Conservation (phyloP, 805 yeast genomes). For the Hanseniaspora osmophila region DNA sequence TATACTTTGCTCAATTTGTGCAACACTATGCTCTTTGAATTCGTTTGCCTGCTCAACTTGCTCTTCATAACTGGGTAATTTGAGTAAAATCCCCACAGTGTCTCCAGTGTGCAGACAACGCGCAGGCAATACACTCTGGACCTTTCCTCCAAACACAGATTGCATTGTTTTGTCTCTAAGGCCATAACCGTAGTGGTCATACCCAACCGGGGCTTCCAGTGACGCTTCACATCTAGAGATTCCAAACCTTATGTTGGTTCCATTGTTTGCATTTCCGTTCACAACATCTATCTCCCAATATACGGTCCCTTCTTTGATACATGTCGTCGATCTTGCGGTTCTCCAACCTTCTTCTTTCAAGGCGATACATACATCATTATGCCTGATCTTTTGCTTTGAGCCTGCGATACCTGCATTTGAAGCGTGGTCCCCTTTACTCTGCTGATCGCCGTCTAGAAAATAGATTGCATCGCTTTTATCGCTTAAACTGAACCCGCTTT, state of each 20-base stretch:
- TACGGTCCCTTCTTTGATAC: slow-evolving; percentile 32
- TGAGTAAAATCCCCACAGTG: slow-evolving; percentile 62
- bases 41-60: slow-evolving; percentile 31
- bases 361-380: not conserved
- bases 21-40: slow-evolving; percentile 23
- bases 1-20: not conserved
- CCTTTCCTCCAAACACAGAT: slow-evolving; percentile 39
- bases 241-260: slow-evolving; percentile 66
- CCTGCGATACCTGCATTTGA: not conserved
- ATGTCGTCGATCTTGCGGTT: slow-evolving; percentile 1
- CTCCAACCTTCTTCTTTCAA: slow-evolving; percentile 3
- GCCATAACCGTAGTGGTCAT: slow-evolving; percentile 84
- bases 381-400: not conserved
- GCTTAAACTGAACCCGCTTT: slow-evolving; percentile 1
- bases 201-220: slow-evolving; percentile 90
- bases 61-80: slow-evolving; percentile 40
- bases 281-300: slow-evolving; percentile 24
- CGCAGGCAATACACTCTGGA: slow-evolving; percentile 25
- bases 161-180: slow-evolving; percentile 68
- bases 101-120: slow-evolving; percentile 56
- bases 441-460: not conserved
- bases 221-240: slow-evolving; percentile 75
- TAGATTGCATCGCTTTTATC: slow-evolving; percentile 3
- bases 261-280: slow-evolving; percentile 14
- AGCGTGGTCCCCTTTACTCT: not conserved